phyloP scores from a whole-genome alignment of 2,329 filamentous ascomycete genomes.

The Amauroascus verrucosus region DNA sequence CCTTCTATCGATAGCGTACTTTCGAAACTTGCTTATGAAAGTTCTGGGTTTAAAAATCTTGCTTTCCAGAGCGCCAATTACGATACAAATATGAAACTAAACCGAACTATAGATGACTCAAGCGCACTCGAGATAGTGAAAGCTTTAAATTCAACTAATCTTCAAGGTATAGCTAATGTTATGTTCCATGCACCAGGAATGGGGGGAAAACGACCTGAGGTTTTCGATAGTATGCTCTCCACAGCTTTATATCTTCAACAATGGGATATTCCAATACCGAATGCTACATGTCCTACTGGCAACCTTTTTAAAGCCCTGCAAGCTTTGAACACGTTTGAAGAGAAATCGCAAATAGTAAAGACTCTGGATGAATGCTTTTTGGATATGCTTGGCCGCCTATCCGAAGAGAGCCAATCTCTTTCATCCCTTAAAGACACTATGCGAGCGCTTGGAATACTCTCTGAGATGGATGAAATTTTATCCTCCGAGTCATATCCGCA shows the following conservation, averaged over 20 bases:
- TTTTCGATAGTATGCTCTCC: constrained; percentile 62
- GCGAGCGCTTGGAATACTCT: constrained; percentile 58
- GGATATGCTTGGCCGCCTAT: constrained; percentile 36
- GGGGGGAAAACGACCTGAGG: constrained; percentile 39
- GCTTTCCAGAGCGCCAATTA: constrained; percentile 85
- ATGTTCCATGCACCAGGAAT: constrained; percentile 55
- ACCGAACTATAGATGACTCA: constrained; percentile 44
- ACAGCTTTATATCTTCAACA: constrained; percentile 75
- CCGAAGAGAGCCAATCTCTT: constrained; percentile 28
- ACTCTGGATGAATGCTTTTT: constrained; percentile 53
- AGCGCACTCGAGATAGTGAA: constrained; percentile 63
- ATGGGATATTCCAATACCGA: constrained; percentile 78
- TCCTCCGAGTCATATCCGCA: constrained; percentile 50
- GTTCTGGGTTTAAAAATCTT: constrained; percentile 73
- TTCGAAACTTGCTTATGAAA: constrained; percentile 77
- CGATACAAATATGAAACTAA: constrained; percentile 66
- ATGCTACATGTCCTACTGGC: constrained; percentile 51
- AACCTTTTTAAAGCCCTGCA: constrained; percentile 74
- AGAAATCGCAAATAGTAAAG: constrained; percentile 43
- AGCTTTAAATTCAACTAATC: constrained; percentile 67
- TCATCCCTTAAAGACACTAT: constrained; percentile 48
- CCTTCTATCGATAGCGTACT: constrained; percentile 68
- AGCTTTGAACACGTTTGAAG: constrained; percentile 57
- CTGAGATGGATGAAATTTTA: constrained; percentile 71
- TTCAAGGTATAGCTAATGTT: constrained; percentile 76